phyloP scores from a whole-genome alignment of 1,284 basidiomycete genomes.

The Sanghuangporus weigelae region DNA sequence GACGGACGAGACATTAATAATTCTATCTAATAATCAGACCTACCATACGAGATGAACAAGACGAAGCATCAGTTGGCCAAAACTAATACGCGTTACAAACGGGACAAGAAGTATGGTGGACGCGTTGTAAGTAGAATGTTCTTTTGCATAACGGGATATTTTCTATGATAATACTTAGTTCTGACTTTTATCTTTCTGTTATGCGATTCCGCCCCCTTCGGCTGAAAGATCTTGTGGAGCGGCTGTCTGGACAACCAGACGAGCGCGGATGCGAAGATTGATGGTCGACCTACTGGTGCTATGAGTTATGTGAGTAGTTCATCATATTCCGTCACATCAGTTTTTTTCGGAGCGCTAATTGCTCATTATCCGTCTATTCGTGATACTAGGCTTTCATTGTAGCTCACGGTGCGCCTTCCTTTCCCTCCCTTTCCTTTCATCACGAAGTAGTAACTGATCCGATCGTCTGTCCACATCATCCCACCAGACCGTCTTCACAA shows the following conservation, averaged over 20 bases:
- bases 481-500: too few species aligned
- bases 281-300: slow-evolving; percentile 40
- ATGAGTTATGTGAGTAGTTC: slow-evolving; percentile 67
- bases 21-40: slow-evolving; percentile 24
- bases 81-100: background rate
- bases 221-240: slow-evolving; percentile 66
- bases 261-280: slow-evolving; percentile 84
- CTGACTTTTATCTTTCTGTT: too few species aligned
- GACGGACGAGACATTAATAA: background rate
- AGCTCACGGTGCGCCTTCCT: background rate
- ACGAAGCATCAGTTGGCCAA: background rate
- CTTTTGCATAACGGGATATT: background rate
- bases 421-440: background rate
- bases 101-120: background rate
- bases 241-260: slow-evolving; percentile 94
- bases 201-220: too few species aligned
- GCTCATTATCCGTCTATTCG: background rate
- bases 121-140: background rate
- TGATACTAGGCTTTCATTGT: background rate
- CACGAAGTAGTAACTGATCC: background rate
- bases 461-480: background rate
- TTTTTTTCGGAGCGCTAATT: background rate
- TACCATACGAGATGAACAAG: slow-evolving; percentile 32
- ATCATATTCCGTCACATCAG: background rate
- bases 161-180: background rate